phyloP scores from a whole-genome alignment of 495 filamentous ascomycete species.

The Saxispiralis lemnorum region DNA sequence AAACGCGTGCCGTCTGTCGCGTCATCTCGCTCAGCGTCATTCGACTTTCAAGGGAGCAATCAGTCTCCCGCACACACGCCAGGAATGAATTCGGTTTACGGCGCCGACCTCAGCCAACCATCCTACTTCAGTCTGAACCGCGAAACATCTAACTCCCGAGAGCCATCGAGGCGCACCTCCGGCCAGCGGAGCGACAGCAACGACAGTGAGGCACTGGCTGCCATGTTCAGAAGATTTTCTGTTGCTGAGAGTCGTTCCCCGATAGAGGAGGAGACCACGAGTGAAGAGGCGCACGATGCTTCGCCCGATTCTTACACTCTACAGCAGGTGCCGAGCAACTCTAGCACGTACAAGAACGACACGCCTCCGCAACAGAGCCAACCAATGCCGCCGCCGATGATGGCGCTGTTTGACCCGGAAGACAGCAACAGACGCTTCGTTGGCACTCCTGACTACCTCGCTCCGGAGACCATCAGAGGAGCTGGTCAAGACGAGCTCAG shows the following conservation, averaged over 20 bases:
- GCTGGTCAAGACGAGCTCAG: conserved; percentile 91
- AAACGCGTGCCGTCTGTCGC: conserved; percentile 65
- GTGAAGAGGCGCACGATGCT: conserved; percentile 34
- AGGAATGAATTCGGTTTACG: conserved; percentile 66
- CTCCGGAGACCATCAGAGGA: conserved; percentile 90
- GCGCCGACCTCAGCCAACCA: conserved; percentile 50
- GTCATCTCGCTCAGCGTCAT: conserved; percentile 89
- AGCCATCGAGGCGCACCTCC: conserved; percentile 62
- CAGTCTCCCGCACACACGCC: conserved; percentile 73
- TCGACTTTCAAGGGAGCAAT: conserved; percentile 58
- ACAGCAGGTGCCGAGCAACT: conserved; percentile 29
- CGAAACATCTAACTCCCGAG: conserved; percentile 46
- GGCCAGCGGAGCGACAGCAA: conserved; percentile 83
- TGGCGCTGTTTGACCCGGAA: conserved; percentile 91
- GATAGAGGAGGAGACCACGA: conserved; percentile 56
- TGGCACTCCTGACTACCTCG: conserved; percentile 91
- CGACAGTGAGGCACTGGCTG: conserved; percentile 63
- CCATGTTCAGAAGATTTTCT: conserved; percentile 67
- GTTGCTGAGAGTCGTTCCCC: conserved; percentile 44
- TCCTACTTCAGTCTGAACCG: conserved; percentile 79
- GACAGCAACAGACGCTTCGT: conserved; percentile 89
- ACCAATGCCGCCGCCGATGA: conserved; percentile 77
- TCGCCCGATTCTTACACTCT: conserved; percentile 55
- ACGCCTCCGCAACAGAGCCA: conserved; percentile 46
- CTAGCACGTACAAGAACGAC: conserved; percentile 20